Base-by-base conservation (phyloP, 257 asterid genomes). In the Thymus quinquecostatus region DNA sequence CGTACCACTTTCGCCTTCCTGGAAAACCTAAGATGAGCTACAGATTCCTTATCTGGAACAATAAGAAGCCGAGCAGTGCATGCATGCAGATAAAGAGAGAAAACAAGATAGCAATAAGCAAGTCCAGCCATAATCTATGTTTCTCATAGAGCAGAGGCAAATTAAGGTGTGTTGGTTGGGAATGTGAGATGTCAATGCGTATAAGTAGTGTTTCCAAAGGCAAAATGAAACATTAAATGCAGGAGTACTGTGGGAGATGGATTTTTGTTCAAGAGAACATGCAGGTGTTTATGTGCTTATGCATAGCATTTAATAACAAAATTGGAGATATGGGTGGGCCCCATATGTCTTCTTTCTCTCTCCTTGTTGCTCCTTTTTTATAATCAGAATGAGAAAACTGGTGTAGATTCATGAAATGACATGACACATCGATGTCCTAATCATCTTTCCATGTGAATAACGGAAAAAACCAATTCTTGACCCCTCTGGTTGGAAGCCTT, bases 141-240 rank as follows among this genome's bases (percentile, higher is more conserved):
- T 41, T 40, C 50, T 38, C 6, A 38, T 33, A 57, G 67, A 68
- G 6, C 14, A 38, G 36, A 45, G 2, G n/a, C n/a, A 21, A 21
- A 21, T 66, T 65, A 45, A 28, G 45, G 76, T 60, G 74, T 68
- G 36, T 62, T 58, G 74, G 41, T 57, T 48, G 14, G 3, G 38
- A 11, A 30, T 5, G 32, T 45, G 21, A 6, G 51, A 56, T 13
- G 32, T 41, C 38, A 32, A 60, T 60, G 47, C 53, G 21, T 12
- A 10, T 81, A 71, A 69, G 78, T 64, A 66, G 21, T 21, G 29
- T 13, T 44, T 1, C 3, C 49, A 44, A 44, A 44, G 13, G 41
- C 2, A 38, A 71, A 68, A 70, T 64, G 78, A 47, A 64, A 86
- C 90, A 87, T 78, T 87, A 68, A 89, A 89, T 89, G 92, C 84